Base-by-base conservation (phyloP, 2,329 filamentous ascomycete genomes). In the Pyrenophora teres region DNA sequence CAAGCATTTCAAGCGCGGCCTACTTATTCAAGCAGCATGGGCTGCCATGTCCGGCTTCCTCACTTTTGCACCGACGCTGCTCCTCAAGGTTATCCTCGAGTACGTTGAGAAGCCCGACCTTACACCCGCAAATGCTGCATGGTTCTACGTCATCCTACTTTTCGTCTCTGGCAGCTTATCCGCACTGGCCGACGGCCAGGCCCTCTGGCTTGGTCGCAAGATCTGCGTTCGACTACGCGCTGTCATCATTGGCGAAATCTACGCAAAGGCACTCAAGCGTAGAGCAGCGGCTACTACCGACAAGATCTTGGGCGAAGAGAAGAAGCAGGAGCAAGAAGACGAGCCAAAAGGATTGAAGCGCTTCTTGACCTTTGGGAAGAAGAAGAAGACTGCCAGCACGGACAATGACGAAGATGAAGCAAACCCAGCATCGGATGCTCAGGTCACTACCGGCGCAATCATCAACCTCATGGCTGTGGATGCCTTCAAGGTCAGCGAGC, bases 391-490 rank as follows among this genome's bases (percentile, higher is more conserved):
- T 7, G 74, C 73, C 2, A 72, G 80, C 51, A 78, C 78, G 49
- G 65, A 75, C 27, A 69, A 73, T 40, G 62, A 70, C 2, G 56
- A 69, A 18, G 55, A 57, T 33, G 52, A 60, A 13, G 62, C 66
- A 21, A 65, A 68, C 41, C 56, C 67, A 0, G 63, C 65, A 12
- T 70, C 72, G 13, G 87, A 91, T 56, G 83, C 88, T 51, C 91
- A 96, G 76, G 93, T 92, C 33, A 97, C 94, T 55, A 82, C 95
- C 43, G 94, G 95, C 57, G 96, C 94, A n/a, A 97, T 99, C 67
- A 99, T 99, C 78, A 99, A 97, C 74, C 80, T 99, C 60, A 99
- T 99, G 94, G 95, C 94, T 9, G 95, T 99, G 35, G 95, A 99
- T 78, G 97, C 93, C 40, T 97, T 97, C 84, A 99, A 99, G 77